Evolutionary conservation across 192 early-diverging fungal species (phyloP).

Genomic region (Umbelopsis vinacea): DNA sequence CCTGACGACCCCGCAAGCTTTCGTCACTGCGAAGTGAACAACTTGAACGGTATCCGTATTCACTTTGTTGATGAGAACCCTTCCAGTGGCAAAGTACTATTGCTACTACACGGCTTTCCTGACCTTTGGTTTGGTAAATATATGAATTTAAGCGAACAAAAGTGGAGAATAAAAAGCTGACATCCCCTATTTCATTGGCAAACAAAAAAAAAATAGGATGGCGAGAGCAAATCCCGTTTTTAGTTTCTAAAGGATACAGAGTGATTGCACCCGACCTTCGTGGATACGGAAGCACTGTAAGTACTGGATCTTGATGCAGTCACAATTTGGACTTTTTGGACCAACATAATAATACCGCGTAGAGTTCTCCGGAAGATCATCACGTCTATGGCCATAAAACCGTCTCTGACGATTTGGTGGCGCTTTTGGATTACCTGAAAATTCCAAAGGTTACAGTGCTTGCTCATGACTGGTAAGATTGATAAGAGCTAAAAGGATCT

Average conservation of each 20-base stretch:
- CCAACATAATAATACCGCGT: background rate
- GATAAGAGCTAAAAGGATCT: background rate
- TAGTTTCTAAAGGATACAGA: conserved; percentile 59
- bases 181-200: background rate
- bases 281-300: conserved; percentile 59
- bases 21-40: background rate
- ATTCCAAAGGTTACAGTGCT: conserved; percentile 55
- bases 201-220: conserved; percentile 20
- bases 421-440: conserved; percentile 60
- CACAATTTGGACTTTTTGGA: background rate
- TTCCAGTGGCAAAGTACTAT: conserved; percentile 20
- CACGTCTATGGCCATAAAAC: conserved; percentile 52
- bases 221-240: conserved; percentile 52
- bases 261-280: conserved; percentile 57
- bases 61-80: conserved; percentile 46
- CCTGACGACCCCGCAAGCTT: conserved; percentile 1
- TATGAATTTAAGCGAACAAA: background rate
- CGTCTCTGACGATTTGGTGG: conserved; percentile 56
- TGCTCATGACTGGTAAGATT: conserved; percentile 69
- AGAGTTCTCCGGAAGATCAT: conserved; percentile 29
- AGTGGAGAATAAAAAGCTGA: background rate
- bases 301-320: background rate
- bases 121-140: conserved; percentile 37
- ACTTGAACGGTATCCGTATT: conserved; percentile 39
- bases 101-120: conserved; percentile 44